phyloP scores from a whole-genome alignment of 1,284 basidiomycete genomes.

The Cutaneotrichosporon cavernicola region DNA sequence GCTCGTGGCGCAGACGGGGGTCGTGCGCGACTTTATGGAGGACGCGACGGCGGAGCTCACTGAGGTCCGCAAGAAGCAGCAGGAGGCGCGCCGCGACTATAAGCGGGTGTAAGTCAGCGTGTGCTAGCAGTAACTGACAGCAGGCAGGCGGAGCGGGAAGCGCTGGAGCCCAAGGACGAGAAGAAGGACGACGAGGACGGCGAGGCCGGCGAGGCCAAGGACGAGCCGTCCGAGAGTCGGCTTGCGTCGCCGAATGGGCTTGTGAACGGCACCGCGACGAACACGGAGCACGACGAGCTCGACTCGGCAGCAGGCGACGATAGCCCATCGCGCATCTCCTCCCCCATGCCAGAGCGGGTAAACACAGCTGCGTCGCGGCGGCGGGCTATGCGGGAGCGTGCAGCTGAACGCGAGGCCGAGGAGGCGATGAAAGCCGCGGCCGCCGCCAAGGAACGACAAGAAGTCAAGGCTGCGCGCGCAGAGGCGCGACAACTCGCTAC shows the following conservation, averaged over 20 bases:
- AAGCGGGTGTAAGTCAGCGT: slow-evolving; percentile 70
- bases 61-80: slow-evolving; percentile 89
- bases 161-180: slow-evolving; percentile 48
- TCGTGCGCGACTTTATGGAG: slow-evolving; percentile 84
- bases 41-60: slow-evolving; percentile 84
- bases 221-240: slow-evolving; percentile 27
- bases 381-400: slow-evolving; percentile 48
- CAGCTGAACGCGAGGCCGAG: slow-evolving; percentile 49
- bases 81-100: slow-evolving; percentile 84
- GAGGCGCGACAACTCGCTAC: slow-evolving; percentile 37
- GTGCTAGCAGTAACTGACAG: neutral
- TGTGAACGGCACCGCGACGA: slow-evolving; percentile 25
- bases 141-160: slow-evolving; percentile 51
- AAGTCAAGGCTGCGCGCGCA: slow-evolving; percentile 37
- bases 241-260: slow-evolving; percentile 33
- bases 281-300: slow-evolving; percentile 45
- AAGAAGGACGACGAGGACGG: slow-evolving; percentile 62
- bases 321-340: slow-evolving; percentile 19
- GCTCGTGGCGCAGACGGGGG: slow-evolving; percentile 82
- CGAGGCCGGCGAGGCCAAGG: slow-evolving; percentile 53
- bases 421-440: slow-evolving; percentile 66
- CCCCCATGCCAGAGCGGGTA: slow-evolving; percentile 11
- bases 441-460: slow-evolving; percentile 51
- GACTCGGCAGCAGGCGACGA: slow-evolving; percentile 34
- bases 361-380: slow-evolving; percentile 36